Conservation (phyloP, 352 stramenopile genomes). For the Pelagophyceae sp. region DNA sequence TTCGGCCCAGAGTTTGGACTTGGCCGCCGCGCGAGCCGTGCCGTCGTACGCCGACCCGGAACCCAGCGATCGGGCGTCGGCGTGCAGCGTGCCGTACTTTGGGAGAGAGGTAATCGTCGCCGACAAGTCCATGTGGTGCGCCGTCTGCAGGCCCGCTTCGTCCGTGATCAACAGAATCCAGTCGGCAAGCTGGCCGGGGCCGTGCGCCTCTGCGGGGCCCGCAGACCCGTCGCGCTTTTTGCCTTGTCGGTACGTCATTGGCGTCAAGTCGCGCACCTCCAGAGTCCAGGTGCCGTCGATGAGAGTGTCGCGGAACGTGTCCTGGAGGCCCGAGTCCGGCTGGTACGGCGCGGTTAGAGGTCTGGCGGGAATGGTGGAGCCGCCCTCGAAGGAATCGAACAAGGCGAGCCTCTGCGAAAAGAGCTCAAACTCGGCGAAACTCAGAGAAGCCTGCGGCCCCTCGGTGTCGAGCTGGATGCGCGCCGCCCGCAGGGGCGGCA, state of each 20-base stretch:
- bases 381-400: constrained; percentile 52
- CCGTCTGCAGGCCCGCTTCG: constrained; percentile 42
- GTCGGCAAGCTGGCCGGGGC: constrained; percentile 55
- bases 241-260: neutral
- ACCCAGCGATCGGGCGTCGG: constrained; percentile 22
- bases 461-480: constrained; percentile 45
- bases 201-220: constrained; percentile 32
- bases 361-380: constrained; percentile 44
- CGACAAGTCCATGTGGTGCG: constrained; percentile 59
- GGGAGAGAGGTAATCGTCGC: constrained; percentile 54
- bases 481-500: constrained; percentile 34
- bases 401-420: constrained; percentile 50
- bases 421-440: constrained; percentile 61
- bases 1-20: neutral
- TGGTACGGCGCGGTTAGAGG: constrained; percentile 23
- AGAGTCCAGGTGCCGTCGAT: constrained; percentile 57
- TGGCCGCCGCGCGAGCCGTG: neutral
- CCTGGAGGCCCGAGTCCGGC: constrained; percentile 52
- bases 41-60: neutral
- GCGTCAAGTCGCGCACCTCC: constrained; percentile 41
- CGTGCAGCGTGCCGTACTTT: constrained; percentile 56
- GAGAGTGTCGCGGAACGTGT: constrained; percentile 43
- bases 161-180: constrained; percentile 60
- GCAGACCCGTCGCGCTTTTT: neutral
- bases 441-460: constrained; percentile 41